Evolutionary conservation across 78 protist genomes (phyloP), one percentile per base, ranked within the genome.

Genomic region (Dictyostelium intermedium): DNA sequence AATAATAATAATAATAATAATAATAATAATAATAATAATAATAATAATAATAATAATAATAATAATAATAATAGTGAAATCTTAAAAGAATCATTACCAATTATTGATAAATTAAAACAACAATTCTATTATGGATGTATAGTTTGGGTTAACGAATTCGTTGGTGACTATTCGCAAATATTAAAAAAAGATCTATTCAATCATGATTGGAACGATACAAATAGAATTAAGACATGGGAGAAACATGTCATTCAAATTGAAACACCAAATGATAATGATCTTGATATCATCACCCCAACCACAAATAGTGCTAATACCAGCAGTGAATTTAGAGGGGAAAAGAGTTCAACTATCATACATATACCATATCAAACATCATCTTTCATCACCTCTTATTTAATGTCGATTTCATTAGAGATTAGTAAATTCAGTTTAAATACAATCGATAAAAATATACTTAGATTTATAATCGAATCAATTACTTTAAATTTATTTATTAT

Each of bases 301-400:
- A 2, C 32, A 8, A 43, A 56, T 20, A 27, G 66, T 56, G 27
- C 20, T 4, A 56, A 56, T 50, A 23, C 23, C 1, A 10, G 23
- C 0, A 16, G 23, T 5, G 79, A 63, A 80, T n/a, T n/a, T n/a
- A n/a, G n/a, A n/a, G n/a, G n/a, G n/a, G n/a, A n/a, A n/a, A n/a
- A n/a, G n/a, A 32, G 66, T 23, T 50, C 69, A 35, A 20, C 32
- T 9, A 66, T 45, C 34, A 74, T 85, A 18, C 47, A 81, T 34
- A 74, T 80, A 30, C 94, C 94, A 80, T 89, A 80, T 32, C 94
- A 80, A 80, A 79, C 82, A 11, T 89, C 94, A 34, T 23, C 77
- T 37, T 89, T 41, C 73, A 81, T 89, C 3, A 11, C 83, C 7
- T 89, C 87, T 0, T 70, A 63, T 34, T 50, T 89, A 2, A 79